Evolutionary conservation across 2,329 filamentous ascomycete species (phyloP).

Genomic region (Aspergillus bombycis): DNA sequence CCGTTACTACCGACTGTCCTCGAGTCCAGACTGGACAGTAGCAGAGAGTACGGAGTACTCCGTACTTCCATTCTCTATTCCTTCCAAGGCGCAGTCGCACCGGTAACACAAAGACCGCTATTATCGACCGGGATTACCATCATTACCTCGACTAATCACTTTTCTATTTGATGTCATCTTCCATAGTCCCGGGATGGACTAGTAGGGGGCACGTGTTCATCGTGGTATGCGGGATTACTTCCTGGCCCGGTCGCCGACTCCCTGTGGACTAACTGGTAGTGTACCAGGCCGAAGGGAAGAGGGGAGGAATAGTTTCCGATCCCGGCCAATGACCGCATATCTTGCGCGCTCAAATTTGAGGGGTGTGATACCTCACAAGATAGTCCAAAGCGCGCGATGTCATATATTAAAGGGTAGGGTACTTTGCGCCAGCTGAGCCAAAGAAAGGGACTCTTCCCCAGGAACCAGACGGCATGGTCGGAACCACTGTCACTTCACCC

Average conservation of each 20-base stretch:
- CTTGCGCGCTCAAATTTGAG: neutral
- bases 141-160: neutral
- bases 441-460: neutral
- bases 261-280: neutral
- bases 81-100: neutral
- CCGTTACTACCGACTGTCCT: slow-evolving; percentile 12
- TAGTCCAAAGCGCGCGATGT: neutral
- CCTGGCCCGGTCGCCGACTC: neutral
- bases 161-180: neutral
- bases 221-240: slow-evolving; percentile 22
- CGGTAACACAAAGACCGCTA: neutral
- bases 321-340: neutral
- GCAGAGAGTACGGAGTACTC: neutral
- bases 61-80: too few species aligned
- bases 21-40: slow-evolving; percentile 3
- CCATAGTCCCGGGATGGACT: neutral
- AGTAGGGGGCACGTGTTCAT: slow-evolving; percentile 25
- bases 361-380: neutral
- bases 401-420: neutral
- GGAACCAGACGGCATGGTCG: neutral
- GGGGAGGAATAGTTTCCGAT: neutral
- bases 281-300: neutral
- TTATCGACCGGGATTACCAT: neutral
- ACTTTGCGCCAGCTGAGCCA: neutral
- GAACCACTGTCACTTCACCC: neutral